A percentile compares a stretch with the other conserved stretches of the same genome.
phyloP scores from a whole-genome alignment of 257 asterid species.

The Nicotiana attenuata region DNA sequence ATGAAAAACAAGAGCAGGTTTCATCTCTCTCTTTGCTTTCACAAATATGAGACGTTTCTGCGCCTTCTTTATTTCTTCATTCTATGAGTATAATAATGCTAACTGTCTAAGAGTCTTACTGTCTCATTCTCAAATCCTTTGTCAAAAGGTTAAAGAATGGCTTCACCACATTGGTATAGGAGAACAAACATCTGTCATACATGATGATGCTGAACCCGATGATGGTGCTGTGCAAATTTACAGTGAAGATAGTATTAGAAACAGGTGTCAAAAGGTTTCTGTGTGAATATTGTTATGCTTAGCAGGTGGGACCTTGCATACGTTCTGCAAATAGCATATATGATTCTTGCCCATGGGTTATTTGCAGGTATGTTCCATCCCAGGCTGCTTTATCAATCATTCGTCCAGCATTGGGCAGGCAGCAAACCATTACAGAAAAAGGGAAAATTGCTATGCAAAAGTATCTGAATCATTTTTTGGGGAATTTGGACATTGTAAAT shows the following conservation, averaged over 20 bases:
- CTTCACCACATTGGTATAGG: constrained; percentile 76
- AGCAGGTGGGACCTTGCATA: not conserved
- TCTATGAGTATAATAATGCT: not conserved
- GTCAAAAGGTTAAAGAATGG: constrained; percentile 74
- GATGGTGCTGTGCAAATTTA: constrained; percentile 67
- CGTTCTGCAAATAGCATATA: not conserved
- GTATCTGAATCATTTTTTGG: constrained; percentile 84
- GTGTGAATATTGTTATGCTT: constrained; percentile 6
- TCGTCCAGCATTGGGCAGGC: constrained; percentile 83
- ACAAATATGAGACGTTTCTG: not conserved
- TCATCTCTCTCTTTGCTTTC: constrained; percentile 27
- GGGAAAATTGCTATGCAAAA: constrained; percentile 95
- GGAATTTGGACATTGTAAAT: constrained; percentile 78
- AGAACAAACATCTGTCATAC: constrained; percentile 67
- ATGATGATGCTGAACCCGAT: constrained; percentile 83
- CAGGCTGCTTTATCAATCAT: constrained; percentile 80
- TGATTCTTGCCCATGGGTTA: not conserved
- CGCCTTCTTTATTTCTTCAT: not conserved
- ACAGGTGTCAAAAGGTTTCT: constrained; percentile 41
- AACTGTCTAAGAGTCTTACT: constrained; percentile 10
- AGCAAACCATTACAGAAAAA: constrained; percentile 55
- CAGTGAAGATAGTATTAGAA: constrained; percentile 50
- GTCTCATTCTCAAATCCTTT: not conserved
- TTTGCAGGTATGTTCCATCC: constrained; percentile 73
- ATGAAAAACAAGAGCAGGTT: constrained; percentile 97